Percentiles rank a stretch among this genome's conserved stretches.
Evolutionary conservation across 176 grass and related monocot genomes (phyloP).

Genomic region (Aegilops umbellulata): DNA sequence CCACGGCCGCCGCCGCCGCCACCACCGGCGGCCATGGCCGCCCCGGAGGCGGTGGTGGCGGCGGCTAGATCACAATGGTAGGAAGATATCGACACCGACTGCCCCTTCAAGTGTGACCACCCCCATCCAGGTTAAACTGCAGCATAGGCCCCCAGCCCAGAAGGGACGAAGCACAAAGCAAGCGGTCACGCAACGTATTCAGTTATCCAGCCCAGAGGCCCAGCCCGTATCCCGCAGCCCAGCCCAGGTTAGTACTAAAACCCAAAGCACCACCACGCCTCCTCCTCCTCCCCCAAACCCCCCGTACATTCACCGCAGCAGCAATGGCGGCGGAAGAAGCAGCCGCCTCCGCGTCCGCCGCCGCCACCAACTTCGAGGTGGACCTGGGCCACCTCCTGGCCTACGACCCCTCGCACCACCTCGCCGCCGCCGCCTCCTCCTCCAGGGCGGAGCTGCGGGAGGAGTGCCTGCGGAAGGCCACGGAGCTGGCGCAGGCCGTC

Average conservation of each 20-base stretch:
- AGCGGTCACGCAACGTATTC: too few species aligned
- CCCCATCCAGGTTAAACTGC: background rate
- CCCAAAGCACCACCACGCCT: background rate
- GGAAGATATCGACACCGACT: too few species aligned
- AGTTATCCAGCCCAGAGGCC: background rate
- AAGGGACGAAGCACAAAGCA: background rate
- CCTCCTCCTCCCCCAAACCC: background rate
- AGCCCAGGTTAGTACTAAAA: background rate
- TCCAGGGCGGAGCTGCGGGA: constrained; percentile 57
- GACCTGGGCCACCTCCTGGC: constrained; percentile 80
- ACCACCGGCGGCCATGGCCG: background rate
- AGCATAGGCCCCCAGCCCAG: background rate
- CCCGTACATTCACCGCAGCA: too few species aligned
- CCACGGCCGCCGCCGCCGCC: too few species aligned
- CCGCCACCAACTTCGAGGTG: constrained; percentile 40
- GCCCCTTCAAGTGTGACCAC: too few species aligned
- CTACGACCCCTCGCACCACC: constrained; percentile 63
- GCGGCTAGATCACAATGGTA: background rate
- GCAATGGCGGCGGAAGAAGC: background rate
- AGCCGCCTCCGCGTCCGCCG: background rate
- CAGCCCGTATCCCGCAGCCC: background rate
- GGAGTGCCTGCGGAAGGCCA: constrained; percentile 66
- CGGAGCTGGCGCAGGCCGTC: constrained; percentile 73
- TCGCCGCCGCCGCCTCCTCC: constrained; percentile 34
- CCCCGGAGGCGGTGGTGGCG: too few species aligned